phyloP scores from a whole-genome alignment of 306 rosid genomes.

The Benincasa hispida region DNA sequence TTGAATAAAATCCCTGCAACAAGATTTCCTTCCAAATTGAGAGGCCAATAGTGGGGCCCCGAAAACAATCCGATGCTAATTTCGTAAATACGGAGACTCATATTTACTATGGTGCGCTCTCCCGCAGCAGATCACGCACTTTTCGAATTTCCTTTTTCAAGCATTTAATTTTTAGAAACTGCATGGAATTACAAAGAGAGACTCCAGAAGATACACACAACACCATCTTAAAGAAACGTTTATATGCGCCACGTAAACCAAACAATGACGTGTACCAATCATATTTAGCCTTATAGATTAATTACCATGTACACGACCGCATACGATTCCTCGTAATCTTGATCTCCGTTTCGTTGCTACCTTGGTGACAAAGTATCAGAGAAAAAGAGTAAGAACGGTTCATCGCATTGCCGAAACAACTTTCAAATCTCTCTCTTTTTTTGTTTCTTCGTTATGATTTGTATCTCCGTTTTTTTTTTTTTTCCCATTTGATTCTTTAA shows the following conservation, averaged over 20 bases:
- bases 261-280: background rate
- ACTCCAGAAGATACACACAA: background rate
- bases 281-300: background rate
- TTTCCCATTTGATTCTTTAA: background rate
- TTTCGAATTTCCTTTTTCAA: background rate
- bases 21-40: too few relatives aligned
- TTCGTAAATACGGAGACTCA: background rate
- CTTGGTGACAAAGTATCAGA: conserved; percentile 11
- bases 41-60: too few relatives aligned
- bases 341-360: background rate
- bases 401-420: background rate
- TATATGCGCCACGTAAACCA: background rate
- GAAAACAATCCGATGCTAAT: too few relatives aligned
- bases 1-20: too few relatives aligned
- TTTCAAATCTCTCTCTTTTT: background rate
- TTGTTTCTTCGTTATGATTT: background rate
- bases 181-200: background rate
- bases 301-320: background rate
- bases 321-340: background rate
- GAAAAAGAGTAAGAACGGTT: background rate
- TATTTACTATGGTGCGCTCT: background rate
- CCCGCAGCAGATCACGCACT: background rate
- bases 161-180: background rate
- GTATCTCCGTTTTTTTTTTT: background rate
- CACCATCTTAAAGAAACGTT: background rate